phyloP scores from a whole-genome alignment of 2,329 filamentous ascomycete genomes.

The Colletotrichum incanum region DNA sequence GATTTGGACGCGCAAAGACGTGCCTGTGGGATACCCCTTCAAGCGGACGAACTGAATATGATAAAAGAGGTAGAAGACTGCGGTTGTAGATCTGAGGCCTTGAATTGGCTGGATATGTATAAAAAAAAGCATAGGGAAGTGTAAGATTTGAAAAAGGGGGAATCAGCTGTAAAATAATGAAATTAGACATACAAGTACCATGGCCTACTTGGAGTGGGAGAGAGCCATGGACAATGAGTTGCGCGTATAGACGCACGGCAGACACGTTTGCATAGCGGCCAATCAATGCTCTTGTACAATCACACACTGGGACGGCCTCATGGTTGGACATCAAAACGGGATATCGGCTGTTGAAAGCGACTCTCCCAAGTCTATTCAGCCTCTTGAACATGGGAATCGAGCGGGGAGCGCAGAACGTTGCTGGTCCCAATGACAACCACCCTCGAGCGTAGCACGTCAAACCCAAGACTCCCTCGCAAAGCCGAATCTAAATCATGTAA shows the following conservation, averaged over 20 bases:
- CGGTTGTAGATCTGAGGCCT: not conserved
- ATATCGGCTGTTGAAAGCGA: constrained; percentile 27
- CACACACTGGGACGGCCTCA: not conserved
- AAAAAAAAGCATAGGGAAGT: not conserved
- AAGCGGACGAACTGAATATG: constrained; percentile 52
- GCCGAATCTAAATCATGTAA: constrained; percentile 30
- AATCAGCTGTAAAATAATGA: constrained; percentile 1
- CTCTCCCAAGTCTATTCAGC: constrained; percentile 28
- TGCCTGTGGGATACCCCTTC: constrained; percentile 77
- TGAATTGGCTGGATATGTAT: not conserved
- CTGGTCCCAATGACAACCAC: constrained; percentile 39
- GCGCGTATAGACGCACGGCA: constrained; percentile 13
- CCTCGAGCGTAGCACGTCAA: constrained; percentile 4
- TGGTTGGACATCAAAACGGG: not conserved
- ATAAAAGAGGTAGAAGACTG: no score
- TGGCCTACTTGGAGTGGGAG: not conserved
- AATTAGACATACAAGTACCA: constrained; percentile 1
- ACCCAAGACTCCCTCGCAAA: constrained; percentile 33
- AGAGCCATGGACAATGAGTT: not conserved
- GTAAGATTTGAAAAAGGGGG: constrained; percentile 2
- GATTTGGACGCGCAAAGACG: constrained; percentile 89
- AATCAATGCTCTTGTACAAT: not conserved
- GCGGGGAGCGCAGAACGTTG: constrained; percentile 32
- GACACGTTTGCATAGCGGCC: constrained; percentile 24
- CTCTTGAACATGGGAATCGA: not conserved